phyloP scores from a whole-genome alignment of 2,329 filamentous ascomycete species.

The Cercospora sojina region DNA sequence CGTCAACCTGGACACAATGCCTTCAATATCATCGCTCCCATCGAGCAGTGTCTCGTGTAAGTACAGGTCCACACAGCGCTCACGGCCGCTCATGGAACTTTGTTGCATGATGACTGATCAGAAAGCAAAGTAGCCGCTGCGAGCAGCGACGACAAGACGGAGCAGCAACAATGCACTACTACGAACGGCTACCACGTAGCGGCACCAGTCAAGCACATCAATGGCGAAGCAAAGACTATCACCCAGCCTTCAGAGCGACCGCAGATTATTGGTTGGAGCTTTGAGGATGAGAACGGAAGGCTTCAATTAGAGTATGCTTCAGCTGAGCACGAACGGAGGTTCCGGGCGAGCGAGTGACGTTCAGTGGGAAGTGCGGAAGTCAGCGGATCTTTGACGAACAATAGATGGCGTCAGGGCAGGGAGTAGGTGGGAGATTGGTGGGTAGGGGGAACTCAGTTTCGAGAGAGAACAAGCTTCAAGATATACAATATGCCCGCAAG shows the following conservation, averaged over 20 bases:
- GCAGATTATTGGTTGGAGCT: not conserved
- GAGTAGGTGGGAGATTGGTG: not conserved
- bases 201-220: not conserved
- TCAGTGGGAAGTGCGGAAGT: not conserved
- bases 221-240: not conserved
- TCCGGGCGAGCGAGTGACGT: not conserved
- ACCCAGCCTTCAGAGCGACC: not conserved
- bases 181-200: not conserved
- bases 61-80: not conserved
- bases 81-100: not conserved
- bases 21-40: not conserved
- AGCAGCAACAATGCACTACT: not conserved
- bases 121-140: not conserved
- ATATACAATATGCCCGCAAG: not conserved
- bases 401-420: not conserved
- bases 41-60: not conserved
- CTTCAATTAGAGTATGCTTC: not conserved
- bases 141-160: not conserved
- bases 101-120: not conserved
- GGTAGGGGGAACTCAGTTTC: not conserved
- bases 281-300: not conserved
- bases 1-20: not conserved
- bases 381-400: not conserved
- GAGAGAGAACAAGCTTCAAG: not conserved
- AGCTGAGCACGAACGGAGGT: not conserved